Base-by-base conservation (phyloP, 371 early-diverging fungal species). In the Mucor velutinosus region DNA sequence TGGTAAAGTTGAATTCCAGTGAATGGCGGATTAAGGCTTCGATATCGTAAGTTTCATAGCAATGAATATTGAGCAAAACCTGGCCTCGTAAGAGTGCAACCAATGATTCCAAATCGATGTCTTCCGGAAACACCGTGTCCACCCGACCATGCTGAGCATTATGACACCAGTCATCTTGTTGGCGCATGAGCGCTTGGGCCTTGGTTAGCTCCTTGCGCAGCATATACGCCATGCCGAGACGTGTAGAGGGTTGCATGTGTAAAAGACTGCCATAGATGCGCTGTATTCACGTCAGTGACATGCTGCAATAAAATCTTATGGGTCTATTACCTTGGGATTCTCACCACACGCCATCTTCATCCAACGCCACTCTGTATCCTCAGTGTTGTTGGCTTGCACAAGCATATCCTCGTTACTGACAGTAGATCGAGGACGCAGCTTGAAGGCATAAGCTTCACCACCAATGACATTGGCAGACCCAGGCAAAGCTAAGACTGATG, bases 301-400 rank as follows among this genome's bases (percentile, higher is more conserved):
- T 21, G 23, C 23, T 6, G 4, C 11, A 8, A 43, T n/a, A 7
- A 33, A 33, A 47, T 8, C 15, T 7, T 43, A 19, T 17, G 1
- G 41, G 41, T 11, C 45, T 1, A n/a, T n/a, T n/a, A 79, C 69
- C 80, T 92, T 93, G 29, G 90, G 87, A 75, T 92, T 93, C 77
- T 93, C 93, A n/a, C 93, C 93, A 59, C 90, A 92, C 10, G 93
- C 92, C 88, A 92, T 89, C 45, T 93, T 93, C 89, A 92, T 88
- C 77, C 84, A 93, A 51, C 92, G 73, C 89, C 90, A 88, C 41
- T 72, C 68, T 3, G 41, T 65, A 43, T 70, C 71, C 19, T 60
- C 45, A 6, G 60, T 60, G 10, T 64, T 60, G 56, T 83, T 84
- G 25, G 85, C 76, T 72, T 89, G 81, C 32, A 90, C 80, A 21